phyloP scores from a whole-genome alignment of 257 asterid genomes.

The Solanum bulbocastanum region DNA sequence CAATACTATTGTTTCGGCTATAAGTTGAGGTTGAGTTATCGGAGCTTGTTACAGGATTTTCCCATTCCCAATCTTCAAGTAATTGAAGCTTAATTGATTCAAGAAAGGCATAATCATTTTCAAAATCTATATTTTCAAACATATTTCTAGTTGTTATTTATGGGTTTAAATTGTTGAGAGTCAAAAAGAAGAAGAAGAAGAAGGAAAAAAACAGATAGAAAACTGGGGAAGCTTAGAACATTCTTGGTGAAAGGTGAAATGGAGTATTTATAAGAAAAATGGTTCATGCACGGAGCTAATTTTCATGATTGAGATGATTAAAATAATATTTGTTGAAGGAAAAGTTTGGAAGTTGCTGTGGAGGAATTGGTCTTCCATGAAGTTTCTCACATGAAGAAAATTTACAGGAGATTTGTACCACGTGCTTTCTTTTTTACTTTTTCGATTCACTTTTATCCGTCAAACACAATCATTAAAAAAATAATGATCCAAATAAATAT shows the following conservation, averaged over 20 bases:
- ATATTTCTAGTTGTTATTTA: neutral
- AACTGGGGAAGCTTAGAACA: neutral
- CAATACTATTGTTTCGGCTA: neutral
- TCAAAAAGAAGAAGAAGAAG: neutral
- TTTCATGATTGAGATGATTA: neutral
- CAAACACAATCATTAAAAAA: too few species aligned
- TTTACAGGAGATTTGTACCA: neutral
- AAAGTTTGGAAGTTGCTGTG: neutral
- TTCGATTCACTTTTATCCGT: too few species aligned
- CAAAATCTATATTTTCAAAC: constrained; percentile 6
- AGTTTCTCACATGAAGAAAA: neutral
- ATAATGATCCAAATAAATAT: too few species aligned
- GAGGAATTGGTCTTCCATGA: neutral
- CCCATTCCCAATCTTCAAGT: constrained; percentile 15
- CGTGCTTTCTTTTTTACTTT: neutral
- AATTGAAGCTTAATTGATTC: constrained; percentile 18
- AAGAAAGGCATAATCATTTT: constrained; percentile 18
- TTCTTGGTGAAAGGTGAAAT: neutral
- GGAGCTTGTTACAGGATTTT: neutral
- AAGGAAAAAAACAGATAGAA: neutral
- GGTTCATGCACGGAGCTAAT: neutral
- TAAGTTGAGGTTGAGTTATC: neutral
- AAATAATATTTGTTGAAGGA: neutral
- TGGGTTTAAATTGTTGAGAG: neutral
- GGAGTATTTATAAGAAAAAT: neutral